Percentiles rank a stretch among this genome's conserved stretches.
Evolutionary conservation across 352 stramenopile genomes (phyloP).

Genomic region (Poterioochromonas sp.): DNA sequence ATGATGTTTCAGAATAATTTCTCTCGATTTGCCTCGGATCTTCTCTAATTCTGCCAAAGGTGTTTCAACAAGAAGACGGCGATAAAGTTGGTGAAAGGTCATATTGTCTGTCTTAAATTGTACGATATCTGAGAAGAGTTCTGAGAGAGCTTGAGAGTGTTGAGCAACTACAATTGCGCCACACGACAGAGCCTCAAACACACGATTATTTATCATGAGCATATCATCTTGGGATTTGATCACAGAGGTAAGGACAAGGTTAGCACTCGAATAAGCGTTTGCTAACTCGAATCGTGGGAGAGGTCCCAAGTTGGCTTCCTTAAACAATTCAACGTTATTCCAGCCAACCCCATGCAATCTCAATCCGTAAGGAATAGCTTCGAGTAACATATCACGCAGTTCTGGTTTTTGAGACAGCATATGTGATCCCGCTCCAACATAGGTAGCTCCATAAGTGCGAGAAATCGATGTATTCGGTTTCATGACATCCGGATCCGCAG

Average conservation of each 20-base stretch:
- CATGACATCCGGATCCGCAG: constrained; percentile 38
- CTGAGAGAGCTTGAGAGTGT: neutral
- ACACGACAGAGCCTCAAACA: constrained; percentile 46
- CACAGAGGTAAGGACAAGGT: constrained; percentile 42
- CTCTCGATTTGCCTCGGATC: neutral
- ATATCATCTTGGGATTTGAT: constrained; percentile 41
- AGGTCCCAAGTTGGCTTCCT: constrained; percentile 35
- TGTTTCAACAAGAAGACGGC: neutral
- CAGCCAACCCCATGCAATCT: constrained; percentile 43
- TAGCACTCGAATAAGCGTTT: constrained; percentile 36
- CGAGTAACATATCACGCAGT: constrained; percentile 40
- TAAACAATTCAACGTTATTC: constrained; percentile 37
- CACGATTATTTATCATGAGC: constrained; percentile 49
- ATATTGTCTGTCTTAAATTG: neutral
- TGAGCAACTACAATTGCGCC: constrained; percentile 30
- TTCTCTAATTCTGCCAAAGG: neutral
- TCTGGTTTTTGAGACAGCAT: constrained; percentile 40
- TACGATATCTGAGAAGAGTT: neutral
- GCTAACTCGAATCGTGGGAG: constrained; percentile 39
- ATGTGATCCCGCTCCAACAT: constrained; percentile 40
- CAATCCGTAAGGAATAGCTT: constrained; percentile 36
- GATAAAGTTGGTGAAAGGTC: neutral
- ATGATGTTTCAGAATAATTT: neutral
- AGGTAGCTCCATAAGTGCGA: constrained; percentile 23
- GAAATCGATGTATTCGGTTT: neutral